Percentiles rank a stretch among this genome's conserved stretches.
These are phyloP conservation scores for Aspergillus eucalypticola DNA, from an alignment of 2,329 filamentous ascomycete species.

Conservation along the genomic window DNA sequence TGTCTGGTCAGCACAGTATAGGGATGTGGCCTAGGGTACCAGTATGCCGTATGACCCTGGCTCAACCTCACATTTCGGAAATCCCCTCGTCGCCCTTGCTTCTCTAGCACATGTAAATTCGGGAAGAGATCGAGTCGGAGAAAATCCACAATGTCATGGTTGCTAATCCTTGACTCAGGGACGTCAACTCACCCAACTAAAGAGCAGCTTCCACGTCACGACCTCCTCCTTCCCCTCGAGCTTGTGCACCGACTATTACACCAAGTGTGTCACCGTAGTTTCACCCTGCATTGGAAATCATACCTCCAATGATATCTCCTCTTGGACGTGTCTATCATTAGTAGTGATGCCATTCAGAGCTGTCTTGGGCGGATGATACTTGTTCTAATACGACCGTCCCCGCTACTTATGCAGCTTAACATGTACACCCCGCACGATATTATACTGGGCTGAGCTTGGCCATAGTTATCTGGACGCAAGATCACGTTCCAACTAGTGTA, in stretches of 20 bases:
- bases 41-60: not conserved
- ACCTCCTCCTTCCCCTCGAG: not conserved
- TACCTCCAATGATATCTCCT: too few species aligned
- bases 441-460: not conserved
- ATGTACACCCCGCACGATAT: not conserved
- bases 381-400: not conserved
- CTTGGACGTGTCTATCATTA: too few species aligned
- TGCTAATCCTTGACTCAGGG: not conserved
- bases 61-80: not conserved
- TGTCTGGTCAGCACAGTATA: not conserved
- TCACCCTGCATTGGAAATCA: too few species aligned
- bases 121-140: not conserved
- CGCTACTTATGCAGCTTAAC: not conserved
- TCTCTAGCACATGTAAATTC: not conserved
- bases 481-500: too few species aligned
- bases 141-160: not conserved
- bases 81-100: not conserved
- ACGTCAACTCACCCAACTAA: not conserved
- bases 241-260: not conserved
- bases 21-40: not conserved
- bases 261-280: too few species aligned
- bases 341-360: too few species aligned
- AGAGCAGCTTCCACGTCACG: not conserved
- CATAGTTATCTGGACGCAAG: not conserved
- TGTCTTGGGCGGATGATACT: too few species aligned